Evolutionary conservation across 2,329 filamentous ascomycete genomes (phyloP), one percentile per base, ranked within the genome.

Genomic region (Ustulina deusta): DNA sequence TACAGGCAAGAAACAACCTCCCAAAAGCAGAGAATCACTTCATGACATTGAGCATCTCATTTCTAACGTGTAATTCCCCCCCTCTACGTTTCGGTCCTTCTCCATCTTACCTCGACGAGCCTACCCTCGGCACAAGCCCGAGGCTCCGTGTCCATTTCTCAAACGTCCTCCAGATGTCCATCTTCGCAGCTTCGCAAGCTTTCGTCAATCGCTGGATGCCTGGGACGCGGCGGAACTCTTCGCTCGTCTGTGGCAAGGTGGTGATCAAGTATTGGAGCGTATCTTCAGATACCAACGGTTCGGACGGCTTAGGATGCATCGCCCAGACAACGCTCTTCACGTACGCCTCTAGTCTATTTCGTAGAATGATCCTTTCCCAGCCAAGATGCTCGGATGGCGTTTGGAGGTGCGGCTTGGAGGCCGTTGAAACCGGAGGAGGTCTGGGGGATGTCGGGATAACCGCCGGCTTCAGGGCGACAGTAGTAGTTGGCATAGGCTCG

Each of bases 291-390:
- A 61, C 38, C 7, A 65, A 52, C 0, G 61, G 55, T n/a, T 55
- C 48, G 27, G 42, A 58, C 25, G 68, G 68, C 34, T 52, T 58
- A 2, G 55, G 36, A 11, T 44, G 36, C 61, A 63, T 65, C 44
- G 54, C 58, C 44, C 34, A 68, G n/a, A 63, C 25, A 3, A 70
- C 68, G 2, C 48, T 42, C 62, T 65, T 66, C 7, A 61, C 25
- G 25, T 70, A 70, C 4, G 68, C 68, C 15, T 65, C 55, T 6
- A 70, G 27, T 46, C 68, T 70, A 15, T 63, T 68, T 20, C 58
- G 62, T 10, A 68, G 36, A 5, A 63, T 40, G 27, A 32, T 51
- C 11, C 22, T 56, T n/a, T 48, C 65, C 25, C 5, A 22, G 6
- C 32, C 38, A 2, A 32, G 10, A 38, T 3, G 11, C 6, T 17